A percentile compares a stretch with the other conserved stretches of the same genome.
Evolutionary conservation across 208 protist species (phyloP).

Genomic region (Crithidia fasciculata): DNA sequence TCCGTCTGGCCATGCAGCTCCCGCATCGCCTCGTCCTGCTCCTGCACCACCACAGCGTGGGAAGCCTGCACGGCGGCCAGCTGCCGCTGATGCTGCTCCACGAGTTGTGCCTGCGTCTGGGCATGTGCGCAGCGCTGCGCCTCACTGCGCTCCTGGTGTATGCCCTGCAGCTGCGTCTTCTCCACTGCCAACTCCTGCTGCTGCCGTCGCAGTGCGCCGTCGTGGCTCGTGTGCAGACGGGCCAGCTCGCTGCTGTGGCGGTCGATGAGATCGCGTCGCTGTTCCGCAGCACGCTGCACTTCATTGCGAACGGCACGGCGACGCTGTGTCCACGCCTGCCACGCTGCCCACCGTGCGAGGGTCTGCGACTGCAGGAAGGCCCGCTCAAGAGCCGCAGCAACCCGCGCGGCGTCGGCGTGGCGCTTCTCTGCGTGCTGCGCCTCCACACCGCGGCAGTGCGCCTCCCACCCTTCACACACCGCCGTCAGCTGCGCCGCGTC

Average conservation of each 20-base stretch:
- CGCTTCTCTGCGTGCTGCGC: neutral
- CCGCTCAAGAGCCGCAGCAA: conserved; percentile 19
- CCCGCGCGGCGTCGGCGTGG: neutral
- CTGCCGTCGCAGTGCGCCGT: conserved; percentile 2
- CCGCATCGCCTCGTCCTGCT: neutral
- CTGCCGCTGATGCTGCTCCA: conserved; percentile 10
- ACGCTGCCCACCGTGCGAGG: neutral
- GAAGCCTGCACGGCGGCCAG: neutral
- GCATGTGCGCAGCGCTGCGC: conserved; percentile 20
- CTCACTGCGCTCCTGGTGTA: conserved; percentile 29
- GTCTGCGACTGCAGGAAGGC: conserved; percentile 20
- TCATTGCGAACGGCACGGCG: neutral
- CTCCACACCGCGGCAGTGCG: conserved; percentile 22
- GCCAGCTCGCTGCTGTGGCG: conserved; percentile 16
- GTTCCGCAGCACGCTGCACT: neutral
- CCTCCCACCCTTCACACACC: conserved; percentile 41
- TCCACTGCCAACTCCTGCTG: conserved; percentile 16
- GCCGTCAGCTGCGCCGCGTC: conserved; percentile 28
- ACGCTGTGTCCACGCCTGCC: conserved; percentile 9
- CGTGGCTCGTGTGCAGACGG: conserved; percentile 8
- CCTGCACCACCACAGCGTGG: conserved; percentile 6
- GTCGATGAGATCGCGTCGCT: conserved; percentile 1
- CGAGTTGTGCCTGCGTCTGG: conserved; percentile 17
- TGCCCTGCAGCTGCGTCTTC: conserved; percentile 27
- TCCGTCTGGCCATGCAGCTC: conserved; percentile 18